phyloP scores from a whole-genome alignment of 345 rosid genomes.

The Brassica nigra region DNA sequence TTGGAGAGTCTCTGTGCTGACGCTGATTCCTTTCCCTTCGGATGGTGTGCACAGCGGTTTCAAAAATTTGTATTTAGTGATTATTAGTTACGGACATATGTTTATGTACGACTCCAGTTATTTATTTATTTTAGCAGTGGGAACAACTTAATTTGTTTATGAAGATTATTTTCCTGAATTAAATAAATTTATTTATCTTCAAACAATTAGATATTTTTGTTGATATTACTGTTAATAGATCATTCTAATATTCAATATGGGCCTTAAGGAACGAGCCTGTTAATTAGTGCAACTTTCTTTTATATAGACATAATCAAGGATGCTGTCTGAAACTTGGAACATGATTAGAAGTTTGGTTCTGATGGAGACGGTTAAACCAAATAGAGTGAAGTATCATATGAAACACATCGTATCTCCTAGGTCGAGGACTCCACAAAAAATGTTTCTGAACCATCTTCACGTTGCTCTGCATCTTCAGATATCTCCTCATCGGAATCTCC shows the following conservation, averaged over 20 bases:
- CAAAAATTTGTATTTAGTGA: too few relatives aligned
- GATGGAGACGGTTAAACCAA: conserved; percentile 72
- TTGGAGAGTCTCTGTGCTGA: too few relatives aligned
- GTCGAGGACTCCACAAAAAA: conserved; percentile 78
- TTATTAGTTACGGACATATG: too few relatives aligned
- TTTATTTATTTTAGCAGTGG: too few relatives aligned
- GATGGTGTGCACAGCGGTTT: too few relatives aligned
- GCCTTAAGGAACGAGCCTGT: background rate
- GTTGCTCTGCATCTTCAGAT: conserved; percentile 64
- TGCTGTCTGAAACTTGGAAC: background rate
- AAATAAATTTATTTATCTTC: too few relatives aligned
- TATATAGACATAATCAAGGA: conserved; percentile 3
- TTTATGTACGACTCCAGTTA: too few relatives aligned
- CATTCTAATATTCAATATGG: background rate
- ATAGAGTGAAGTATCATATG: conserved; percentile 94
- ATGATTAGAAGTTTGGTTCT: conserved; percentile 41
- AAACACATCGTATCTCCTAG: conserved; percentile 78
- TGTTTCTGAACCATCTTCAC: conserved; percentile 87
- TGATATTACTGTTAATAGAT: too few relatives aligned
- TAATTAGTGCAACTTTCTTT: background rate
- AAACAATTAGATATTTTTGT: too few relatives aligned
- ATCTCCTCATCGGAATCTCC: conserved; percentile 63
- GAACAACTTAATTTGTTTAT: background rate
- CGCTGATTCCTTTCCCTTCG: too few relatives aligned
- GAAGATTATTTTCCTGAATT: too few relatives aligned